These are phyloP conservation scores for Gamsiella multidivaricata DNA, from an alignment of 192 early-diverging fungal species.

Conservation along the genomic window DNA sequence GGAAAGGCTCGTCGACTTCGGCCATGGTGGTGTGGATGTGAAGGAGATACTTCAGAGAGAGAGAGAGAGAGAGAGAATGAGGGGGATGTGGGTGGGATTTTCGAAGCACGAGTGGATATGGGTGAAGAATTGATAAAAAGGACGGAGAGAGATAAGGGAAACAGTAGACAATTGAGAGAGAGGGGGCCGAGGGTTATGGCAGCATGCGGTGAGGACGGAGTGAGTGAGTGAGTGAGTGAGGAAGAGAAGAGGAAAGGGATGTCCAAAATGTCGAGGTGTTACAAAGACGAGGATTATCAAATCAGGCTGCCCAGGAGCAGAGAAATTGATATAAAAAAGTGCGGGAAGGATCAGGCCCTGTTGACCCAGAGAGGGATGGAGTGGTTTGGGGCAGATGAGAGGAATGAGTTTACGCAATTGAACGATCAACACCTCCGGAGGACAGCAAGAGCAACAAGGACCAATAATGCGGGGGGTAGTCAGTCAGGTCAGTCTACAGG, in stretches of 20 bases:
- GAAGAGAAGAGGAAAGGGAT: neutral
- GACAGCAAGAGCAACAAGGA: too few relatives aligned
- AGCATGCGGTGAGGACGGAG: too few relatives aligned
- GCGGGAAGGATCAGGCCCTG: neutral
- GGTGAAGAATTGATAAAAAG: neutral
- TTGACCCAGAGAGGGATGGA: too few relatives aligned
- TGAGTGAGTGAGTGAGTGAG: too few relatives aligned
- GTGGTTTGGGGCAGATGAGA: too few relatives aligned
- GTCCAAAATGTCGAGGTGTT: too few relatives aligned
- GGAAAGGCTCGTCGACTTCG: slow-evolving; percentile 26
- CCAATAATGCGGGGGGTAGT: too few relatives aligned
- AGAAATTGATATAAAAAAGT: neutral
- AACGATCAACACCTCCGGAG: too few relatives aligned
- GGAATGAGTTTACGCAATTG: too few relatives aligned
- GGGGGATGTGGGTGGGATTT: neutral
- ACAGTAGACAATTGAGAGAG: neutral
- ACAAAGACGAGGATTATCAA: too few relatives aligned
- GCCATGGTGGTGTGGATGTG: slow-evolving; percentile 11
- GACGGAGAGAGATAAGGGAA: neutral
- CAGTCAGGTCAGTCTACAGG: too few relatives aligned
- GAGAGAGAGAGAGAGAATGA: slow-evolving; percentile 8
- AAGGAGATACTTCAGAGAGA: neutral
- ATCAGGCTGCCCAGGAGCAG: neutral
- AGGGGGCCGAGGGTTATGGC: neutral
- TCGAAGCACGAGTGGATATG: neutral